Evolutionary conservation across 352 stramenopile species (phyloP), one percentile per base, ranked within the genome.

Genomic region (Phytophthora pisi): DNA sequence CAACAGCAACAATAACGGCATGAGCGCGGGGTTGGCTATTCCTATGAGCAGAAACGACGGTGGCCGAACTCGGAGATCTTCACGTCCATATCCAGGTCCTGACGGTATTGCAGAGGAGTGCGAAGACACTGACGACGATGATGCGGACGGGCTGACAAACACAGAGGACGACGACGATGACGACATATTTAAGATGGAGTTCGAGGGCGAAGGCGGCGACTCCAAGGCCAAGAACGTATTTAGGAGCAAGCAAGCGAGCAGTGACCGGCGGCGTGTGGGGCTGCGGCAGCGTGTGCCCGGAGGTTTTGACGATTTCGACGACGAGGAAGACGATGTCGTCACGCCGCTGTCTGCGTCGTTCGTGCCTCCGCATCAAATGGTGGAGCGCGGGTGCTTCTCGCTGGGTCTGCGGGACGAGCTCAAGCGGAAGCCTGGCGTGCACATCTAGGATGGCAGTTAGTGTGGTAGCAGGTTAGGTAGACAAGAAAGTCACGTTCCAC

Each of bases 101-200:
- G 26, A 70, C 16, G 67, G 71, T 11, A 72, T 76, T 18, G 66
- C 65, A 10, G 80, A 84, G 43, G 72, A 70, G 38, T 70, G 61
- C 23, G 74, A 78, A 6, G 71, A 84, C 38, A 76, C 77, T 16
- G 78, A 88, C 5, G 78, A 88, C 2, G 66, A 86, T 56, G 70
- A 78, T 26, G 53, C 57, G 20, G 68, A 80, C 51, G 70, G 13
- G 42, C 66, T 34, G 51, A 84, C 66, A 1, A 66, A 74, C 38
- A 66, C 57, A 56, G 75, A 82, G 34, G 73, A 79, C 31, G 68
- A 81, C 11, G 68, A 84, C 36, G 74, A 86, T 18, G 78, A 80
- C 30, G 79, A 79, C 56, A 93, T 93, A 81, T 93, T 93, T 79
- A 81, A 82, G 66, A 93, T 93, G 85, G 85, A 93, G 70, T 70